Evolutionary conservation across 176 grass and related monocot species (phyloP).

Genomic region (Cenchrus fungigraminus): DNA sequence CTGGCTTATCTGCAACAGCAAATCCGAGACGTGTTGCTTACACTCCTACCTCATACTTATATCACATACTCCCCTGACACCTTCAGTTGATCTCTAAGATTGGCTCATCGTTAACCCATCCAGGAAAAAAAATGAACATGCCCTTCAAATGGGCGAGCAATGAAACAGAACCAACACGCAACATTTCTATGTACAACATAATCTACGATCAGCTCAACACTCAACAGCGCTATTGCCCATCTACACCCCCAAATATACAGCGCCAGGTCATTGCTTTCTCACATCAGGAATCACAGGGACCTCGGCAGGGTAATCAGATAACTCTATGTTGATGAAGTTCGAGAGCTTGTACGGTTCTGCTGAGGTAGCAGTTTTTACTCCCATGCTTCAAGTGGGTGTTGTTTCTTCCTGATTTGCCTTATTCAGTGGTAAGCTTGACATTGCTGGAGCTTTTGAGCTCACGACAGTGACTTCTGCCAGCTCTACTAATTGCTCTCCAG

Average conservation of each 20-base stretch:
- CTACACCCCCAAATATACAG: slow-evolving; percentile 26
- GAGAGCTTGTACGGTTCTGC: slow-evolving; percentile 57
- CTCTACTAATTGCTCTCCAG: slow-evolving; percentile 73
- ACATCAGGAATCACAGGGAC: slow-evolving; percentile 46
- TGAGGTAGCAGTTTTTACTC: slow-evolving; percentile 37
- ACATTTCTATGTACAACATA: slow-evolving; percentile 48
- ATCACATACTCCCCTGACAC: neutral
- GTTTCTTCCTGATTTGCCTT: slow-evolving; percentile 54
- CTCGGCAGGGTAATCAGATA: slow-evolving; percentile 59
- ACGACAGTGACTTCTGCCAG: slow-evolving; percentile 36
- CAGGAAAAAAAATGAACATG: neutral
- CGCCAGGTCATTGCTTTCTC: slow-evolving; percentile 27
- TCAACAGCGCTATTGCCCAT: neutral
- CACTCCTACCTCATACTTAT: neutral
- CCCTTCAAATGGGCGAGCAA: neutral
- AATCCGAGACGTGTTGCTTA: neutral
- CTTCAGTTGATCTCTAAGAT: neutral
- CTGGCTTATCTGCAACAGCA: neutral
- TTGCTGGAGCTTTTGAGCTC: slow-evolving; percentile 32
- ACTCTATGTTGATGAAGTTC: slow-evolving; percentile 43
- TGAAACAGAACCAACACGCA: neutral
- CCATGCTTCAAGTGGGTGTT: slow-evolving; percentile 56
- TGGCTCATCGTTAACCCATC: neutral
- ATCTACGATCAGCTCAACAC: slow-evolving; percentile 32
- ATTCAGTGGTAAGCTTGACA: slow-evolving; percentile 22